phyloP scores from a whole-genome alignment of 495 filamentous ascomycete species.

The Staphylotrichum longicolle region DNA sequence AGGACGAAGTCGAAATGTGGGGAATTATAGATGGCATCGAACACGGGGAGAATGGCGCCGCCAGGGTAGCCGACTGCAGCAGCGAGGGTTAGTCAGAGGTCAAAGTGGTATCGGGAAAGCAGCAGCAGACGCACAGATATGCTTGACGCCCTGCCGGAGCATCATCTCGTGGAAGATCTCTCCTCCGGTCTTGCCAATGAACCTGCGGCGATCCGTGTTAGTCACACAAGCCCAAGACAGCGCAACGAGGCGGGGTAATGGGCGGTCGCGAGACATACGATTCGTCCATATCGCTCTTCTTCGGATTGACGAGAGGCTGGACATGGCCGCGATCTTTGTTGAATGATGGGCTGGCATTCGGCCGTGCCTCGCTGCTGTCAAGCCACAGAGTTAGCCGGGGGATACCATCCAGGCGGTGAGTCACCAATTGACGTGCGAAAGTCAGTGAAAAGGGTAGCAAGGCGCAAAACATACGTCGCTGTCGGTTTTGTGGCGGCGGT shows the following conservation, averaged over 20 bases:
- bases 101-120: constrained; percentile 1
- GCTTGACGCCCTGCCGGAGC: constrained; percentile 85
- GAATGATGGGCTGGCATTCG: constrained; percentile 68
- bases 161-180: constrained; percentile 99
- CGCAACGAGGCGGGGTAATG: neutral
- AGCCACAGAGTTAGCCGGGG: constrained; percentile 26
- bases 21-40: constrained; percentile 80
- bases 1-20: constrained; percentile 74
- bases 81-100: constrained; percentile 21
- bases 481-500: constrained; percentile 33
- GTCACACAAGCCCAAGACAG: constrained; percentile 15
- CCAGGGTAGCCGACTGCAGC: constrained; percentile 66
- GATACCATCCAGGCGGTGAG: constrained; percentile 18
- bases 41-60: constrained; percentile 79
- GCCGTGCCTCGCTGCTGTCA: constrained; percentile 36
- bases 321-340: constrained; percentile 57
- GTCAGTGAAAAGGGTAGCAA: neutral
- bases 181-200: constrained; percentile 92
- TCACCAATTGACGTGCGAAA: constrained; percentile 18
- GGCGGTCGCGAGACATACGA: constrained; percentile 50
- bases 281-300: constrained; percentile 69
- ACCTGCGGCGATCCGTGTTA: constrained; percentile 51
- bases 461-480: constrained; percentile 17
- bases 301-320: constrained; percentile 64
- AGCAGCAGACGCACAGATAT: constrained; percentile 67